Evolutionary conservation across 371 early-diverging fungal species (phyloP), one percentile per base, ranked within the genome.

Genomic region (Mucor velutinosus): DNA sequence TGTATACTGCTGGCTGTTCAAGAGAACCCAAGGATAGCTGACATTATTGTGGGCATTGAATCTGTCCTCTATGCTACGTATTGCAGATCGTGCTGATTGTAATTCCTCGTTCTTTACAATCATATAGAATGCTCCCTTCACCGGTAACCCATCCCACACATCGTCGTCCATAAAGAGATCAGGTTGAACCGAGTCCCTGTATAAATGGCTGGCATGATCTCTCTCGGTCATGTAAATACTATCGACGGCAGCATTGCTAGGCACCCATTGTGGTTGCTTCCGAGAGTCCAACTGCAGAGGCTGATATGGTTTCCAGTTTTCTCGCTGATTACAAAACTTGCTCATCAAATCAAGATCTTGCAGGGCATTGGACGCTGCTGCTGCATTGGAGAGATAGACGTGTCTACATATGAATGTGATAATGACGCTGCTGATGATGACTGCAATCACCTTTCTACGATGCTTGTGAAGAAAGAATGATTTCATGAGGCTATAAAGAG

Each of bases 21-120:
- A 64, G 17, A 87, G 60, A 8, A 87, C 68, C 86, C 86, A 87
- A 10, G 87, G 87, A 63, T 87, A 87, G 19, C 49, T 35, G 7
- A 14, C 37, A 29, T 66, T 64, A 0, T 61, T 43, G 6, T 67
- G 70, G 5, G 76, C 64, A 47, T 82, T 84, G 58, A 84, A 84
- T 10, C 85, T 79, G 43, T 87, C 85, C 55, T 82, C 80, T 30
- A 84, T 57, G 32, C 77, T 80, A 7, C 76, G 71, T 19, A 85
- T 79, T 1, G 76, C 75, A 2, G 70, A 62, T 10, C 82, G 76
- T 11, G 75, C 76, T 3, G 35, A 37, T 8, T 71, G 71, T 8
- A 85, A 47, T 33, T 80, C 69, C 19, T 75, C 79, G 14, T 80
- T 78, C 6, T 71, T 58, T 7, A 77, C 72, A 15, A 77, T 60